phyloP scores from a whole-genome alignment of 192 early-diverging fungal species.

The Coemansia sp. region DNA sequence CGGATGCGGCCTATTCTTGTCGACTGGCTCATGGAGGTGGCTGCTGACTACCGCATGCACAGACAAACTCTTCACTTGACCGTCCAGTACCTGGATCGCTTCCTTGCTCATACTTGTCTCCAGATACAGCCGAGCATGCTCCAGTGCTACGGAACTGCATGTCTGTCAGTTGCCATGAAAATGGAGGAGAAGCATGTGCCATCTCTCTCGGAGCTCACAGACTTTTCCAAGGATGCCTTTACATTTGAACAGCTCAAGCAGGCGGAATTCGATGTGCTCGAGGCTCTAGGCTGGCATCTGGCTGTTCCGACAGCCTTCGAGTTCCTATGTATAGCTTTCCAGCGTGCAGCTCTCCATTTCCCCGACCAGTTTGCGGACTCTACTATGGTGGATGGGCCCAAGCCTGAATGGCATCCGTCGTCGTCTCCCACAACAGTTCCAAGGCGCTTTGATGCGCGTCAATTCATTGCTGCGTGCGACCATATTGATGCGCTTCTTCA shows the following conservation, averaged over 20 bases:
- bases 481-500: conserved; percentile 46
- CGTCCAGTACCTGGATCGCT: conserved; percentile 52
- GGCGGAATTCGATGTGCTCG: conserved; percentile 51
- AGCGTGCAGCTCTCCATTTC: conserved; percentile 40
- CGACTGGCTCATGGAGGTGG: conserved; percentile 59
- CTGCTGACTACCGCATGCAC: conserved; percentile 54
- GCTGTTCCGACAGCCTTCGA: conserved; percentile 50
- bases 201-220: conserved; percentile 45
- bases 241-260: conserved; percentile 43
- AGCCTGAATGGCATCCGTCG: neutral
- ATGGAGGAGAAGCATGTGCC: conserved; percentile 53
- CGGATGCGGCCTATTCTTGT: conserved; percentile 59
- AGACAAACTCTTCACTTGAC: conserved; percentile 54
- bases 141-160: conserved; percentile 56
- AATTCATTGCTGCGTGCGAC: conserved; percentile 45
- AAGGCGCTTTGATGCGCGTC: conserved; percentile 28
- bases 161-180: conserved; percentile 57
- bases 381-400: neutral
- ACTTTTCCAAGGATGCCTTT: conserved; percentile 54
- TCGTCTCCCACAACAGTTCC: conserved; percentile 24
- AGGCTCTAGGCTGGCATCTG: conserved; percentile 47
- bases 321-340: conserved; percentile 43
- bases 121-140: conserved; percentile 44
- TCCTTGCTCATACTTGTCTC: conserved; percentile 27
- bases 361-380: conserved; percentile 35